These are phyloP conservation scores for Leccinum truebloodii DNA, from an alignment of 768 basidiomycete genomes.

Conservation along the genomic window DNA sequence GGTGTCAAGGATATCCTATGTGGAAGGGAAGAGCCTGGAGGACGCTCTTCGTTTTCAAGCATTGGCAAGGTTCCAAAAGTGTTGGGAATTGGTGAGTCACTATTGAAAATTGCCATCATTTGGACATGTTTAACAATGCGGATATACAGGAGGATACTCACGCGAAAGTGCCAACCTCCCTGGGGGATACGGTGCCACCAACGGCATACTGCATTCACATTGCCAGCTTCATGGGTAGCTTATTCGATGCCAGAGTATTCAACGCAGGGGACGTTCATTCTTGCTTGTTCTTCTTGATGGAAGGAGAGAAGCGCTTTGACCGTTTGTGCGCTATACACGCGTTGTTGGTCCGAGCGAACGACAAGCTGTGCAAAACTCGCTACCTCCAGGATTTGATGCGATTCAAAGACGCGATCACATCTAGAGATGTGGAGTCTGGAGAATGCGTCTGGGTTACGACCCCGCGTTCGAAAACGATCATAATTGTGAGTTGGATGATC, in stretches of 20 bases:
- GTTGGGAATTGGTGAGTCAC: slow-evolving; percentile 21
- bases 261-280: slow-evolving; percentile 29
- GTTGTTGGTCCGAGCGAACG: slow-evolving; percentile 32
- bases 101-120: neutral
- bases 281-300: slow-evolving; percentile 29
- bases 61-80: slow-evolving; percentile 17
- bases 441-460: slow-evolving; percentile 24
- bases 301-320: slow-evolving; percentile 24
- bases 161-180: slow-evolving; percentile 2
- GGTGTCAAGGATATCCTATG: slow-evolving; percentile 9
- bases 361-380: slow-evolving; percentile 33
- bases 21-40: slow-evolving; percentile 15
- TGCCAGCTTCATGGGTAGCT: slow-evolving; percentile 34
- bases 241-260: slow-evolving; percentile 30
- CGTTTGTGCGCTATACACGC: slow-evolving; percentile 39
- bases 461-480: slow-evolving; percentile 15
- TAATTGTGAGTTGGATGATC: slow-evolving; percentile 19
- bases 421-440: slow-evolving; percentile 13
- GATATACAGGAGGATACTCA: slow-evolving; percentile 19
- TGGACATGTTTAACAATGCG: neutral
- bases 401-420: slow-evolving; percentile 23
- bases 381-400: slow-evolving; percentile 19
- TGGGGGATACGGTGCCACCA: slow-evolving; percentile 3
- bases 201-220: slow-evolving; percentile 28
- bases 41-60: slow-evolving; percentile 13